Evolutionary conservation across 2,329 filamentous ascomycete genomes (phyloP), one percentile per base, ranked within the genome.

Genomic region (Coniochaeta sp.): DNA sequence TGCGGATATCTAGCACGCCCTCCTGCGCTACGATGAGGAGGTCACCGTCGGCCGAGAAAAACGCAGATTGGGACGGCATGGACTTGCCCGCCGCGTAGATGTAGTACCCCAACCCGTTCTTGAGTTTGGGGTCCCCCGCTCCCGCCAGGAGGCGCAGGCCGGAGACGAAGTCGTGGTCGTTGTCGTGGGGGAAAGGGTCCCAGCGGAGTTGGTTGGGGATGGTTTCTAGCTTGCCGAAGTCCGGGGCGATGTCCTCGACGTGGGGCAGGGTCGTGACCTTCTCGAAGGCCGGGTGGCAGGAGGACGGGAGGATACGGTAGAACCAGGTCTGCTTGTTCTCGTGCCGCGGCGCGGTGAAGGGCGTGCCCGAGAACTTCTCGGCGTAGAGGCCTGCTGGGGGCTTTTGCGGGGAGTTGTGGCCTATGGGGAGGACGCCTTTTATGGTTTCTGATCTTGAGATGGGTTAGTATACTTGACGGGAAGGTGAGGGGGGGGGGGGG

Each of bases 41-140:
- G 64, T 92, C 88, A 12, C 88, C 88, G 63, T 92, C 88, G 0
- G 89, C 86, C 3, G 86, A 91, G 74, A 92, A 95, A 66, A 91
- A 95, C 0, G 89, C 89, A 48, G 85, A 76, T 33, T 80, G 79
- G n/a, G 76, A 70, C 48, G 76, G 75, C 91, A 96, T 95, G 63
- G 85, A 83, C 65, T 81, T 85, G 18, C 87, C 88, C 0, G 86
- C 88, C 1, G 87, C 85, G 63, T 89, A 95, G 52, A 94, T 81
- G 66, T 87, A 85, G 54, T 94, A 90, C 20, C 87, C 90, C 38
- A 95, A 61, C 0, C 91, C 91, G 16, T 80, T 75, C 70, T 95
- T 95, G 66, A 86, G 77, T 0, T 85, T 86, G 0, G 89, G 84
- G 60, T 94, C 87, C 14, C 91, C 91, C 0, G 89, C 82, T 3